These are phyloP conservation scores for Amanita pseudoporphyria DNA, from an alignment of 768 basidiomycete species.

Conservation along the genomic window DNA sequence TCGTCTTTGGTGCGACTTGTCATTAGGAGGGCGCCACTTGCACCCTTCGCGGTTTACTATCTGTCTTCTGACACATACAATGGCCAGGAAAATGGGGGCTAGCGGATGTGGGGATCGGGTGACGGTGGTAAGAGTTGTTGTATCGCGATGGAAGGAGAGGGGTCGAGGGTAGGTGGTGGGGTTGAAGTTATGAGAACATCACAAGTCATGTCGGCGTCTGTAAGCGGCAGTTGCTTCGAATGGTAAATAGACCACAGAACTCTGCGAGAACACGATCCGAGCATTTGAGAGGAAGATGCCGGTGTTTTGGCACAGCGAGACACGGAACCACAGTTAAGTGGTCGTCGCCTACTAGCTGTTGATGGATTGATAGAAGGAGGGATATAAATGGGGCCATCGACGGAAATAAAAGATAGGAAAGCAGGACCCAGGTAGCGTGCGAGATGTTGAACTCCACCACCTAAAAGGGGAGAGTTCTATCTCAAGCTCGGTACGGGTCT, in stretches of 20 bases:
- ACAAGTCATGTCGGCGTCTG: conserved; percentile 10
- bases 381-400: conserved; percentile 34
- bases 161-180: neutral
- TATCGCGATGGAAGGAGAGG: neutral
- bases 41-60: neutral
- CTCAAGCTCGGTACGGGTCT: conserved; percentile 56
- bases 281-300: conserved; percentile 37
- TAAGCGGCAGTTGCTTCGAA: neutral
- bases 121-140: neutral
- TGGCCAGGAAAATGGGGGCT: neutral
- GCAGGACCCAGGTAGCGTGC: conserved; percentile 47
- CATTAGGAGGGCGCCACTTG: neutral
- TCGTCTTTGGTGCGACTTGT: neutral
- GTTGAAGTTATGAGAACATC: conserved; percentile 2
- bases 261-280: neutral
- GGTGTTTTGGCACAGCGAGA: conserved; percentile 72
- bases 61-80: neutral
- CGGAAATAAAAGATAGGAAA: conserved; percentile 32
- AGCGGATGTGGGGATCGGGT: neutral
- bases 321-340: conserved; percentile 77
- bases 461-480: conserved; percentile 26
- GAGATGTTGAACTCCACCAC: conserved; percentile 46
- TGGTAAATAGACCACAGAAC: conserved; percentile 1
- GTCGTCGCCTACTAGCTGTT: conserved; percentile 63
- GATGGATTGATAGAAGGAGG: conserved; percentile 38